Percentiles rank a stretch among this genome's conserved stretches.
Conservation (phyloP, 1,284 basidiomycete species). For the Termitomyces sp. region DNA sequence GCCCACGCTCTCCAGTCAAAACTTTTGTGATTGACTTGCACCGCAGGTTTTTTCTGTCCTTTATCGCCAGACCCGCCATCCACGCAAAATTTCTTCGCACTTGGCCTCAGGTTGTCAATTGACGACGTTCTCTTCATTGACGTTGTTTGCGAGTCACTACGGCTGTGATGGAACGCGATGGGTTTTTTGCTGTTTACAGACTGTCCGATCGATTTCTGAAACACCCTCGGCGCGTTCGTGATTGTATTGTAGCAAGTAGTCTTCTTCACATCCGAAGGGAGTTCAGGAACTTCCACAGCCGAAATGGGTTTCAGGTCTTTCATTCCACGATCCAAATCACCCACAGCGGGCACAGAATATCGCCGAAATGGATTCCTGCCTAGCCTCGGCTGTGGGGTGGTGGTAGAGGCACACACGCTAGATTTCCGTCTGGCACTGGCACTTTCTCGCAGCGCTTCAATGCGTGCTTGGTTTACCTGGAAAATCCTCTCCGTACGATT, state of each 20-base stretch:
- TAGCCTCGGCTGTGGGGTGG: neutral
- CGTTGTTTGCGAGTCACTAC: neutral
- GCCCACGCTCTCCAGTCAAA: constrained; percentile 18
- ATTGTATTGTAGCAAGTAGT: neutral
- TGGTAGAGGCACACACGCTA: neutral
- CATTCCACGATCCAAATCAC: neutral
- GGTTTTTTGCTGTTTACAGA: neutral
- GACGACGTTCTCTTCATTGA: neutral
- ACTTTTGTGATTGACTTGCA: neutral
- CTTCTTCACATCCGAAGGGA: constrained; percentile 5
- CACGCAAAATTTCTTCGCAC: constrained; percentile 4
- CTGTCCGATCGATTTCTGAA: neutral
- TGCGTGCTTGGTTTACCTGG: constrained; percentile 18
- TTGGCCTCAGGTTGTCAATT: neutral
- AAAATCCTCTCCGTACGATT: constrained; percentile 10
- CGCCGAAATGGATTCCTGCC: constrained; percentile 21
- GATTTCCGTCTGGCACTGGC: constrained; percentile 11
- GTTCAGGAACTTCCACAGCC: constrained; percentile 17
- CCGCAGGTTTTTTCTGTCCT: neutral
- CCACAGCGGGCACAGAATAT: neutral
- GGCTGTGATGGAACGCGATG: neutral
- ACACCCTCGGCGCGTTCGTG: neutral
- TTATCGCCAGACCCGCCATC: neutral
- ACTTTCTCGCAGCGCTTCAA: constrained; percentile 13
- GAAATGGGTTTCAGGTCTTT: constrained; percentile 23